Conservation (phyloP, 2,329 filamentous ascomycete species). For the Pleurostoma richardsiae region DNA sequence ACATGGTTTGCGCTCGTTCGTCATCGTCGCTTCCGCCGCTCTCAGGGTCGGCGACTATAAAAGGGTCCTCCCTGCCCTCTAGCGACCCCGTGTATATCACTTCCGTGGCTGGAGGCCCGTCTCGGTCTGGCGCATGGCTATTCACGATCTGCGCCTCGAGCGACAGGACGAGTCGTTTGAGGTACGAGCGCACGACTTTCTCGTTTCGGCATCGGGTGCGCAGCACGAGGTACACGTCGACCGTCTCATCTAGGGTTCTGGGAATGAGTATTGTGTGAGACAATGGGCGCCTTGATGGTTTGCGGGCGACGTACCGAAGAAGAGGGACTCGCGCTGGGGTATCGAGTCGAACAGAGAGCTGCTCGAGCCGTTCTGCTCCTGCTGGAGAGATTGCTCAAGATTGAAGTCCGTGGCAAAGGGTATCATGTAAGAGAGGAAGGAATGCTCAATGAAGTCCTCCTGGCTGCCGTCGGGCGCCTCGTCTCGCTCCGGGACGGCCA, state of each 20-base stretch:
- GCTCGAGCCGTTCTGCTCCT: conserved; percentile 29
- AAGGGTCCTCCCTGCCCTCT: conserved; percentile 42
- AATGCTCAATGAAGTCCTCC: conserved; percentile 49
- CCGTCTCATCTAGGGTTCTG: conserved; percentile 63
- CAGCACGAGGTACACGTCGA: conserved; percentile 64
- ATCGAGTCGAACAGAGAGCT: conserved; percentile 51
- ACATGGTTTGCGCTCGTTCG: conserved; percentile 23
- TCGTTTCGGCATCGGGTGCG: conserved; percentile 58
- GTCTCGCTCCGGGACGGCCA: conserved; percentile 21
- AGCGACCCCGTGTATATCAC: conserved; percentile 53
- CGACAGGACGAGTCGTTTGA: conserved; percentile 59
- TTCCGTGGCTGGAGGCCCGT: conserved; percentile 46
- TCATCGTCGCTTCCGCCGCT: conserved; percentile 19
- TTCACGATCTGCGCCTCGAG: conserved; percentile 64
- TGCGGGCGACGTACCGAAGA: conserved; percentile 57
- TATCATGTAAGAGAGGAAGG: conserved; percentile 56
- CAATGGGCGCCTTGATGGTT: conserved; percentile 1
- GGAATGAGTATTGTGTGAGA: conserved; percentile 40
- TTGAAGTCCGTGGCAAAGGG: conserved; percentile 51
- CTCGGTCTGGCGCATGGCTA: conserved; percentile 40
- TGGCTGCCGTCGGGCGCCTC: conserved; percentile 20
- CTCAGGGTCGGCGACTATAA: conserved; percentile 42
- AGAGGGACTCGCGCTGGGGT: conserved; percentile 58
- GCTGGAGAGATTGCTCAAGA: conserved; percentile 45
- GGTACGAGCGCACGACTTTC: conserved; percentile 48